phyloP scores from a whole-genome alignment of 805 yeast genomes.

The Lipomyces chichibuensis region DNA sequence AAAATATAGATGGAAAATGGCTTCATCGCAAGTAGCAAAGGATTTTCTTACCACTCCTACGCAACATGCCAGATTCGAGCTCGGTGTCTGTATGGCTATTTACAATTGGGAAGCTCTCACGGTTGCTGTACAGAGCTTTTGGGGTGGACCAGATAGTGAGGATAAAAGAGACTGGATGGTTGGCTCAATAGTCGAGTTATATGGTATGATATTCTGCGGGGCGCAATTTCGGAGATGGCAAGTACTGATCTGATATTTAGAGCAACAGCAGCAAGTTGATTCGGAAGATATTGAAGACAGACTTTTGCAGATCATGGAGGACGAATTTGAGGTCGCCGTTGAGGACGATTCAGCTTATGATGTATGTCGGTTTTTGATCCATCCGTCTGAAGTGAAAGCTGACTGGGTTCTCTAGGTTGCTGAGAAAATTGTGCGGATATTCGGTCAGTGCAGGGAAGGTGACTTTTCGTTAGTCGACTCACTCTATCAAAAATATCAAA shows the following conservation, averaged over 20 bases:
- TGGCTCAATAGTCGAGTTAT: constrained; percentile 78
- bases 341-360: constrained; percentile 85
- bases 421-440: constrained; percentile 62
- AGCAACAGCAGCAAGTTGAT: constrained; percentile 58
- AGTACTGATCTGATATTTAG: constrained; percentile 10
- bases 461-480: constrained; percentile 61
- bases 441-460: constrained; percentile 61
- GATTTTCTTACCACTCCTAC: constrained; percentile 10
- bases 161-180: constrained; percentile 96
- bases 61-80: constrained; percentile 83
- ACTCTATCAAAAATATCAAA: constrained; percentile 61
- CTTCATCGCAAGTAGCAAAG: constrained; percentile 16
- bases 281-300: constrained; percentile 81
- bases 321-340: constrained; percentile 85
- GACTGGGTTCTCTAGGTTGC: constrained; percentile 53
- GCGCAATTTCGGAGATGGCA: not conserved
- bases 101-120: constrained; percentile 85
- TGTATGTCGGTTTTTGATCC: constrained; percentile 7
- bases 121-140: constrained; percentile 84
- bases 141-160: constrained; percentile 94
- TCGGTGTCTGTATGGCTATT: constrained; percentile 91
- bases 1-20: constrained; percentile 7
- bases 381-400: not conserved
- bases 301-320: constrained; percentile 84
- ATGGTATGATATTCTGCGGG: constrained; percentile 44